Evolutionary conservation across 2,329 filamentous ascomycete species (phyloP), one percentile per base, ranked within the genome.

Genomic region (Coniochaeta ligniaria): DNA sequence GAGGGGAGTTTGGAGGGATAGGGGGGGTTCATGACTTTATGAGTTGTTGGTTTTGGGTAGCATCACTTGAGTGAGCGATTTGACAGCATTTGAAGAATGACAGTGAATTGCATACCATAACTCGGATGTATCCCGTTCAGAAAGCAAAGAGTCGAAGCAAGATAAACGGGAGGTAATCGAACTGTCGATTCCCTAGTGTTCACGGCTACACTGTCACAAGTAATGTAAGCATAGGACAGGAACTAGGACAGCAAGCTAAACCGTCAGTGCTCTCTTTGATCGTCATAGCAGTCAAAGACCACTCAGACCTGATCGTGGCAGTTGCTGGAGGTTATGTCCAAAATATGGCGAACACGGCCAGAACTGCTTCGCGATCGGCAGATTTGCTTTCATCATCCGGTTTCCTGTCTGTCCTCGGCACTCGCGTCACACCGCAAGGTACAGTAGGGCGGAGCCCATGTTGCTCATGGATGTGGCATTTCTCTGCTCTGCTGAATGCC

Each of bases 251-350:
- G 11, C n/a, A 43, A 6, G 20, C 20, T n/a, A 4, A 28, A 57
- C 63, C 77, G 78, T 82, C 80, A 79, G 80, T 72, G 80, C 80
- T 82, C 80, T 86, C 83, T 85, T 86, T 85, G 79, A 76, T 84
- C 82, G 71, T 81, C 81, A 80, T 71, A 59, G 67, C 66, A 64
- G 69, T 68, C 60, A 50, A 47, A 64, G 66, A 68, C 65, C 67
- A 74, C 71, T 78, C 76, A 74, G 79, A 72, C 69, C 74, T 69
- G 65, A 66, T 35, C 61, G 58, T 65, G 56, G 65, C 60, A 59
- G 57, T 52, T 24, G 59, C 38, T 60, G 64, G 74, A 74, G 79
- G 79, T 78, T 81, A 76, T 66, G 62, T 72, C 61, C 61, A 60
- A 57, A 60, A 9, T 3, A 41, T n/a, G 63, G 59, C 22, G 57